Evolutionary conservation across 805 yeast genomes (phyloP).

Genomic region (Allodekkera sacchari): DNA sequence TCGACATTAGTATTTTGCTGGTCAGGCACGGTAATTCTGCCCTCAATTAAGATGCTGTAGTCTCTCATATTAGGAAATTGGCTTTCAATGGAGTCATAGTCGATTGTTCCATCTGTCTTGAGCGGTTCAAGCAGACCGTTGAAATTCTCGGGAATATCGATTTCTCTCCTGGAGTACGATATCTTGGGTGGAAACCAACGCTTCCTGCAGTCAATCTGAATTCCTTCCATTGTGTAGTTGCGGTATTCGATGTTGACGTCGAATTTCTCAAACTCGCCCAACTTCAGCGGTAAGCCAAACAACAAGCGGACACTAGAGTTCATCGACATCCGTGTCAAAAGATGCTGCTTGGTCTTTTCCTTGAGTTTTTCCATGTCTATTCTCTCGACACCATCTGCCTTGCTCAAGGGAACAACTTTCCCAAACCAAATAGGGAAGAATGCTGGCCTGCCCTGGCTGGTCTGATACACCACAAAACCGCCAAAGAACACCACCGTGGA

Average conservation of each 20-base stretch:
- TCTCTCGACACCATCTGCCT: slow-evolving; percentile 19
- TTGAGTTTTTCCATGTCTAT: slow-evolving; percentile 23
- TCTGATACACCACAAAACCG: slow-evolving; percentile 23
- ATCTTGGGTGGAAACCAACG: slow-evolving; percentile 21
- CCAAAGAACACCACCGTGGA: slow-evolving; percentile 16
- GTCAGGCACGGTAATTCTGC: slow-evolving; percentile 18
- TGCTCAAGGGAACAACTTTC: slow-evolving; percentile 17
- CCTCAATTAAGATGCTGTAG: slow-evolving; percentile 24
- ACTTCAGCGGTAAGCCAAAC: slow-evolving; percentile 25
- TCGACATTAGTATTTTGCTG: slow-evolving; percentile 14
- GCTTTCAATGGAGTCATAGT: slow-evolving; percentile 18
- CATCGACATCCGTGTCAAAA: slow-evolving; percentile 23
- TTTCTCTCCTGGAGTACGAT: slow-evolving; percentile 16
- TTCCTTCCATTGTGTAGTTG: slow-evolving; percentile 23
- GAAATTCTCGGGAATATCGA: slow-evolving; percentile 18
- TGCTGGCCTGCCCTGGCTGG: slow-evolving; percentile 20
- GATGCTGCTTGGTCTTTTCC: slow-evolving; percentile 15
- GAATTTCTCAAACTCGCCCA: slow-evolving; percentile 22
- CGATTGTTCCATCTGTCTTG: slow-evolving; percentile 12
- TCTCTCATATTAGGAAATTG: slow-evolving; percentile 20
- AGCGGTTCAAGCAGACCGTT: slow-evolving; percentile 26
- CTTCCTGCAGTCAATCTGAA: slow-evolving; percentile 22
- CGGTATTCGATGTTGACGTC: slow-evolving; percentile 23
- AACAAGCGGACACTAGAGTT: slow-evolving; percentile 18
- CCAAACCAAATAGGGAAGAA: slow-evolving; percentile 25